A percentile compares a stretch with the other conserved stretches of the same genome.
phyloP scores from a whole-genome alignment of 805 yeast species.

The Starmerella bombicola region DNA sequence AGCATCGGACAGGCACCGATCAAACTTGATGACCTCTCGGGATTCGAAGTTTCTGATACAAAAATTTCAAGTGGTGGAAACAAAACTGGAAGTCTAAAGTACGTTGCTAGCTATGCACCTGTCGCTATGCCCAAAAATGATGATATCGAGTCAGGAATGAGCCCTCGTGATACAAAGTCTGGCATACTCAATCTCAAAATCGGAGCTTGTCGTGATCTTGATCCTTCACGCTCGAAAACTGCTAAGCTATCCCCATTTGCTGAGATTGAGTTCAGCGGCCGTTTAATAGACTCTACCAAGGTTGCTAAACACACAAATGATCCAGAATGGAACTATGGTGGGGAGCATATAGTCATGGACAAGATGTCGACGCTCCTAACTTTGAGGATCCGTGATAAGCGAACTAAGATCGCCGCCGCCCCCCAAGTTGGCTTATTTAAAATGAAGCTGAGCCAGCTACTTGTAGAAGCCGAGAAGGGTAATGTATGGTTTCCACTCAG shows the following conservation, averaged over 20 bases:
- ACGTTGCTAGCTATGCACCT: conserved; percentile 65
- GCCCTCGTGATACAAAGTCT: conserved; percentile 80
- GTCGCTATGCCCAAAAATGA: conserved; percentile 38
- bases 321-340: conserved; percentile 53
- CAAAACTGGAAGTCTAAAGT: conserved; percentile 61
- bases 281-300: conserved; percentile 45
- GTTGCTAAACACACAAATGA: conserved; percentile 47
- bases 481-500: conserved; percentile 64
- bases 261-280: conserved; percentile 56
- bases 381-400: conserved; percentile 51
- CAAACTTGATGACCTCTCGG: conserved; percentile 51
- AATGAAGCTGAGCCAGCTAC: conserved; percentile 42
- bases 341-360: conserved; percentile 59
- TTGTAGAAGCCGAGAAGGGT: conserved; percentile 68
- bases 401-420: conserved; percentile 41
- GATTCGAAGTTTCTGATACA: conserved; percentile 38
- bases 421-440: conserved; percentile 46
- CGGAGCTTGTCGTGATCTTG: conserved; percentile 46
- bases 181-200: conserved; percentile 72
- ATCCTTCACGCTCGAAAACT: conserved; percentile 31
- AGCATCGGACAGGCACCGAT: conserved; percentile 63
- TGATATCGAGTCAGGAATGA: conserved; percentile 40
- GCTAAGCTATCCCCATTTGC: conserved; percentile 53
- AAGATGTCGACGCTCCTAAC: conserved; percentile 59
- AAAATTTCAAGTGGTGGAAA: conserved; percentile 70